A percentile compares a stretch with the other conserved stretches of the same genome.
Evolutionary conservation across 306 rosid species (phyloP).

Genomic region (Sphenostylis stenocarpa): DNA sequence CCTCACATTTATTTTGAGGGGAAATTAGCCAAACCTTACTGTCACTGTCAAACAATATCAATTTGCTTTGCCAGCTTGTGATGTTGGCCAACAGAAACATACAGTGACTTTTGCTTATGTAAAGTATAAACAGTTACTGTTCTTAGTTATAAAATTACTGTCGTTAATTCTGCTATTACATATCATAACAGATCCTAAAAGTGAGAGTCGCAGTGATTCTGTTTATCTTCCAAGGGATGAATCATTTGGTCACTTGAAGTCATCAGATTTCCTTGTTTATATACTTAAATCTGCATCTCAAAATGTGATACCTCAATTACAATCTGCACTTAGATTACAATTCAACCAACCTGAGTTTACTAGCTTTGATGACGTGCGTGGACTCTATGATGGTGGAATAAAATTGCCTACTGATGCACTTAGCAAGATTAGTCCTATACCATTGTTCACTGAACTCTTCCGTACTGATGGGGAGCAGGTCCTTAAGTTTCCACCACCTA

Average conservation of each 20-base stretch:
- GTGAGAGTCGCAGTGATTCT: conserved; percentile 49
- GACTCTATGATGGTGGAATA: conserved; percentile 67
- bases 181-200: conserved; percentile 45
- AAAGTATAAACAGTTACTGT: not conserved
- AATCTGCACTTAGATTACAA: conserved; percentile 33
- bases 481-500: conserved; percentile 63
- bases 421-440: conserved; percentile 48
- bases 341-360: conserved; percentile 44
- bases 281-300: conserved; percentile 63
- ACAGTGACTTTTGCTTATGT: not conserved
- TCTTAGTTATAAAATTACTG: not conserved
- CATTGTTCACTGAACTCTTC: conserved; percentile 60
- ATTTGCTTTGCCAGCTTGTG: not conserved
- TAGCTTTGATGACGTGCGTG: conserved; percentile 57
- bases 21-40: too few species aligned
- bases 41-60: not conserved
- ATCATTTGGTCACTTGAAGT: conserved; percentile 67
- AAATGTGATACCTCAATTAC: conserved; percentile 47
- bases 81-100: not conserved
- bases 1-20: too few species aligned
- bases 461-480: conserved; percentile 60
- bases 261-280: conserved; percentile 62
- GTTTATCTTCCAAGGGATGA: conserved; percentile 84
- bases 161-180: not conserved
- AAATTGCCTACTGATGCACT: conserved; percentile 51